A percentile compares a stretch with the other conserved stretches of the same genome.
phyloP scores from a whole-genome alignment of 2,329 filamentous ascomycete species.

The Alternaria hordeiaustralica region DNA sequence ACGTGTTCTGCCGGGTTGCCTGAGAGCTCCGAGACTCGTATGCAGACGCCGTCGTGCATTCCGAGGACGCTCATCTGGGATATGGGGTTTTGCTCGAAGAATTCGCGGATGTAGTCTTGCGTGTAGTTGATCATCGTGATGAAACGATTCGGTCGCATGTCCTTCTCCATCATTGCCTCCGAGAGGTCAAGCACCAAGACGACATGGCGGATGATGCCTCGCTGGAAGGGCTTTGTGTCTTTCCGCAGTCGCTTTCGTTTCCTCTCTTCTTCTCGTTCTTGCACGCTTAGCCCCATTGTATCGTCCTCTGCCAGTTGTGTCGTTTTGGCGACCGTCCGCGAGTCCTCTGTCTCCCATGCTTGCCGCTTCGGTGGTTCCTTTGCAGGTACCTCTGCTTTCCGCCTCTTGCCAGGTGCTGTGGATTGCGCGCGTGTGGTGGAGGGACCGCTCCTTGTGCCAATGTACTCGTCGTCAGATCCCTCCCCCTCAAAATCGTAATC shows the following conservation, averaged over 20 bases:
- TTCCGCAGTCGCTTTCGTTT: constrained; percentile 82
- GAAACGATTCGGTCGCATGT: constrained; percentile 87
- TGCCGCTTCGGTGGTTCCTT: constrained; percentile 49
- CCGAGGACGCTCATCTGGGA: constrained; percentile 91
- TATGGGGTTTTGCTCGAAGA: constrained; percentile 98
- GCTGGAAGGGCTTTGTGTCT: constrained; percentile 93
- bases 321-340: constrained; percentile 68
- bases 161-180: constrained; percentile 93
- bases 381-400: constrained; percentile 21
- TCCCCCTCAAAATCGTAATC: constrained; percentile 74
- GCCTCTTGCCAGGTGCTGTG: constrained; percentile 27
- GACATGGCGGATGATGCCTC: constrained; percentile 96
- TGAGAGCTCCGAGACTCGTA: constrained; percentile 85
- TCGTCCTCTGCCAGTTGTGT: constrained; percentile 65
- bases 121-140: constrained; percentile 82
- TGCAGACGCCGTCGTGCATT: constrained; percentile 89
- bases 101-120: constrained; percentile 87
- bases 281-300: constrained; percentile 73
- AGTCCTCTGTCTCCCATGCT: constrained; percentile 55
- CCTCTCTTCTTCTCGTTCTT: constrained; percentile 78
- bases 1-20: constrained; percentile 92
- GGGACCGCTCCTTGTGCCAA: constrained; percentile 46
- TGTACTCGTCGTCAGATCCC: constrained; percentile 69
- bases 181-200: constrained; percentile 91
- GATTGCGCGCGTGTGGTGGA: constrained; percentile 36